These are phyloP conservation scores for Vaccinium macrocarpon DNA, from an alignment of 148 eudicot genomes.

Conservation along the genomic window DNA sequence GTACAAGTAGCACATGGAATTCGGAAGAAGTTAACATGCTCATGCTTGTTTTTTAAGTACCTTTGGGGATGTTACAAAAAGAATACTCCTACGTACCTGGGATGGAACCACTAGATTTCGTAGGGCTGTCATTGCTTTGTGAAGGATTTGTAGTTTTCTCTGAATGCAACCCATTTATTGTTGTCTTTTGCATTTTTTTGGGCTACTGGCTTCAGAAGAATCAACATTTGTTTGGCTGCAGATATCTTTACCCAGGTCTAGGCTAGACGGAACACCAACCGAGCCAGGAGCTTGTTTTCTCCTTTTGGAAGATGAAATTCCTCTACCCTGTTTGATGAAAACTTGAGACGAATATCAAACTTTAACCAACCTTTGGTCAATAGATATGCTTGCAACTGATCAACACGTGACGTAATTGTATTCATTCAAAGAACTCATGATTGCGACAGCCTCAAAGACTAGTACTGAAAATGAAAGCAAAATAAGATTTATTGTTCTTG, in stretches of 20 bases:
- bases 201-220: conserved; percentile 16
- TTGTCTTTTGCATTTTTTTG: conserved; percentile 39
- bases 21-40: not conserved
- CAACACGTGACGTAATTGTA: not conserved
- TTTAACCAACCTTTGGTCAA: not conserved
- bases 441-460: conserved; percentile 1
- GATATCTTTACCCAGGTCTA: conserved; percentile 12
- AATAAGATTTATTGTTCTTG: not conserved
- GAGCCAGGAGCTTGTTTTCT: conserved; percentile 32
- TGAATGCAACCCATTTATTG: conserved; percentile 15
- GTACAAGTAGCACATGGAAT: not conserved
- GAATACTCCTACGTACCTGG: conserved; percentile 27
- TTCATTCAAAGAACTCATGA: not conserved
- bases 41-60: not conserved
- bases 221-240: conserved; percentile 7
- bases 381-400: conserved; percentile 10
- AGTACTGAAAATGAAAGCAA: not conserved
- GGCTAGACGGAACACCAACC: conserved; percentile 25
- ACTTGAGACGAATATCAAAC: not conserved
- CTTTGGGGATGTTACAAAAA: not conserved
- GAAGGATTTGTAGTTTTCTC: not conserved
- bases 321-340: conserved; percentile 40
- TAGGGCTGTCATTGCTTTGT: not conserved
- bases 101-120: conserved; percentile 19
- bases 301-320: conserved; percentile 54